Percentiles rank a stretch among this genome's conserved stretches.
Conservation (phyloP, 1,284 basidiomycete species). For the Filobasidium uniguttulatum region DNA sequence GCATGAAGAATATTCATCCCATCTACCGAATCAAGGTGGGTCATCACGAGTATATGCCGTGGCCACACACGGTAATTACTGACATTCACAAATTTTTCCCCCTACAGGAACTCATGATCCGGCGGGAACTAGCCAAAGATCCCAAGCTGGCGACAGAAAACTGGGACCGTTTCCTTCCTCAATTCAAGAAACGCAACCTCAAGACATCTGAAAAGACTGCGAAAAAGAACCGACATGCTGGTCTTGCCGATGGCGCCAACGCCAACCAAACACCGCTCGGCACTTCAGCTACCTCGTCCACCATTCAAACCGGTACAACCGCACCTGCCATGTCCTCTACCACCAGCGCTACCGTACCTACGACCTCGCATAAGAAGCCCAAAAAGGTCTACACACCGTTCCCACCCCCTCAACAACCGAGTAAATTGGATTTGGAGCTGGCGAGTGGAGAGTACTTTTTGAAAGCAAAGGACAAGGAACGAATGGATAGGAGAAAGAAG, state of each 20-base stretch:
- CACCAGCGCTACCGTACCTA: neutral
- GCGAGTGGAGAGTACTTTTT: slow-evolving; percentile 98
- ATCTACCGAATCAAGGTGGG: slow-evolving; percentile 95
- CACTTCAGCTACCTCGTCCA: slow-evolving; percentile 6
- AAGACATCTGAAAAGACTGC: slow-evolving; percentile 83
- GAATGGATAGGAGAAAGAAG: slow-evolving; percentile 27
- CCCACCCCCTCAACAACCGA: slow-evolving; percentile 83
- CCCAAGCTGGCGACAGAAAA: slow-evolving; percentile 86
- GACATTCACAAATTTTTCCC: neutral
- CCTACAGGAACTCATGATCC: slow-evolving; percentile 94
- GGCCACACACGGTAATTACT: neutral
- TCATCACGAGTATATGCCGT: neutral
- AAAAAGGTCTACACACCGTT: slow-evolving; percentile 99
- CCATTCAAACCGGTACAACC: slow-evolving; percentile 10
- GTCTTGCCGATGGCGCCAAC: slow-evolving; percentile 10
- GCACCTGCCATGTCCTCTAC: slow-evolving; percentile 4
- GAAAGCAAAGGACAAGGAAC: slow-evolving; percentile 48
- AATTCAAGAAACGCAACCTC: slow-evolving; percentile 85
- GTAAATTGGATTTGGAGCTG: slow-evolving; percentile 90
- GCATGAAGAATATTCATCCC: slow-evolving; percentile 98
- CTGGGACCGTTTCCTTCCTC: slow-evolving; percentile 95
- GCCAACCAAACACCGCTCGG: slow-evolving; percentile 18
- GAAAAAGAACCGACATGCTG: slow-evolving; percentile 57
- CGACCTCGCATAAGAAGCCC: slow-evolving; percentile 42
- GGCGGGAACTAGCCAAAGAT: slow-evolving; percentile 93